Percentiles rank a stretch among this genome's conserved stretches.
Evolutionary conservation across 2,329 filamentous ascomycete species (phyloP).

Genomic region (Colletotrichum incanum): DNA sequence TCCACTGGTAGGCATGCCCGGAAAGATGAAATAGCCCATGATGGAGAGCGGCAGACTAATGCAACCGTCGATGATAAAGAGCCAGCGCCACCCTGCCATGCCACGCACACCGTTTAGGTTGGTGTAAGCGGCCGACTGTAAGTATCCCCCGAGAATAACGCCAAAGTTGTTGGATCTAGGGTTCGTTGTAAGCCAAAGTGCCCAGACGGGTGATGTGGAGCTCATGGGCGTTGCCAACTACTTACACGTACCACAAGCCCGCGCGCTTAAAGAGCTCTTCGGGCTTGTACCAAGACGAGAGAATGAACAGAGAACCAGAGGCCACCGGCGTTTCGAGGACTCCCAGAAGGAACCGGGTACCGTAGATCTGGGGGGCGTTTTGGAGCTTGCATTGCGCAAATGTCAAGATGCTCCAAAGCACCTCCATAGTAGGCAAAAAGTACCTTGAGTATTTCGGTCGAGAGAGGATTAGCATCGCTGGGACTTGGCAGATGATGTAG

Average conservation of each 20-base stretch:
- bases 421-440: constrained; percentile 45
- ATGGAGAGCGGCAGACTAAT: constrained; percentile 68
- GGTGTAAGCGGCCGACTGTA: constrained; percentile 61
- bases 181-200: constrained; percentile 7
- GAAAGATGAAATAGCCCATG: constrained; percentile 63
- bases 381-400: constrained; percentile 47
- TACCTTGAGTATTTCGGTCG: constrained; percentile 45
- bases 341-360: constrained; percentile 50
- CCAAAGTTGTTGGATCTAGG: constrained; percentile 46
- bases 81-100: constrained; percentile 65
- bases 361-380: constrained; percentile 49
- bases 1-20: constrained; percentile 56
- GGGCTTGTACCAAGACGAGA: constrained; percentile 51
- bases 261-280: constrained; percentile 61
- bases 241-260: constrained; percentile 63
- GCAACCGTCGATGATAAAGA: constrained; percentile 70
- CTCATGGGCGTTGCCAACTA: neutral
- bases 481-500: constrained; percentile 43
- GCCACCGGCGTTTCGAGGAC: constrained; percentile 45
- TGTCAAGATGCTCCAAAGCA: constrained; percentile 46
- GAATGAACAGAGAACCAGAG: constrained; percentile 45
- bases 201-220: neutral
- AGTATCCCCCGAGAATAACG: constrained; percentile 50
- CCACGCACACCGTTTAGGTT: constrained; percentile 64
- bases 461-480: constrained; percentile 40